Conservation (phyloP, 495 filamentous ascomycete genomes). For the Neurospora tetraspora region DNA sequence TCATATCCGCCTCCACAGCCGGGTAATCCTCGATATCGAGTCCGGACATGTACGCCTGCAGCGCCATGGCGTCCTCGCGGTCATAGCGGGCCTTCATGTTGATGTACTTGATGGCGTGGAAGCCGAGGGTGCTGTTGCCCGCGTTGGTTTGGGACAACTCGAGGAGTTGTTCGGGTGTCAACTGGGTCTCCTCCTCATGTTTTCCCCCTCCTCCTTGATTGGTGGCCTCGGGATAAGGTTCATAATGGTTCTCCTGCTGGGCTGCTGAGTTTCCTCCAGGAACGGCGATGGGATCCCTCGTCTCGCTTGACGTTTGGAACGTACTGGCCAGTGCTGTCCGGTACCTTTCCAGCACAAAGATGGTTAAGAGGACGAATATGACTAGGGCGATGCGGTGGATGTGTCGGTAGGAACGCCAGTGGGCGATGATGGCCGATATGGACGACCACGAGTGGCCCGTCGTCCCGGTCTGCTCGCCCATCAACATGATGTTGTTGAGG, state of each 20-base stretch:
- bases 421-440: not conserved
- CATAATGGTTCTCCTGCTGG: not conserved
- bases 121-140: constrained; percentile 15
- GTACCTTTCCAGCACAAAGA: constrained; percentile 9
- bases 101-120: constrained; percentile 12
- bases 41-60: constrained; percentile 14
- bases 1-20: constrained; percentile 13
- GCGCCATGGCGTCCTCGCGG: constrained; percentile 13
- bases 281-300: not conserved
- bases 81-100: constrained; percentile 16
- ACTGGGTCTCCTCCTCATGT: not conserved
- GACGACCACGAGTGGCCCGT: not conserved
- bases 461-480: not conserved
- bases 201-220: not conserved
- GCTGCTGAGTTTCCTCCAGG: not conserved
- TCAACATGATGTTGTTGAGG: not conserved
- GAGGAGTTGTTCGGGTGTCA: not conserved
- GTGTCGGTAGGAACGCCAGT: constrained; percentile 10
- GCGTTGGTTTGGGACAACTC: constrained; percentile 4
- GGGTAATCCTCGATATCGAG: constrained; percentile 9
- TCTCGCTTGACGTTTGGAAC: not conserved
- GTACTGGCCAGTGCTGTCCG: not conserved
- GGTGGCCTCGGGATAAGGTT: not conserved
- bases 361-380: not conserved
- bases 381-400: constrained; percentile 6